phyloP scores from a whole-genome alignment of 495 filamentous ascomycete species.

The Achaetomiella virescens region DNA sequence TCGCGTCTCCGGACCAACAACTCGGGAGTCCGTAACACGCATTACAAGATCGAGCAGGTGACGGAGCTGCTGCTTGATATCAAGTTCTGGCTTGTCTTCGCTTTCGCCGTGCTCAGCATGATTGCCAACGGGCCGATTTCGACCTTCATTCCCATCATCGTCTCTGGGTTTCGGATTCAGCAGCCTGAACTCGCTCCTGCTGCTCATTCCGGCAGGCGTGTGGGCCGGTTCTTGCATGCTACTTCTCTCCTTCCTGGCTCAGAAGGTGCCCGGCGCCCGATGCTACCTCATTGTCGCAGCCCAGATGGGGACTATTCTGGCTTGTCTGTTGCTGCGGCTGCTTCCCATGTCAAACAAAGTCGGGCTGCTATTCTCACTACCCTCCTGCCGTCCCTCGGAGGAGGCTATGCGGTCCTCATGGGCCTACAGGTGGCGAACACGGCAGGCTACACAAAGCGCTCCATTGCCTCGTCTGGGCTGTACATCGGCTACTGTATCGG shows the following conservation, averaged over 20 bases:
- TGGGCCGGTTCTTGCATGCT: conserved; percentile 35
- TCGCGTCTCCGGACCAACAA: conserved; percentile 34
- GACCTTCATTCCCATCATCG: conserved; percentile 34
- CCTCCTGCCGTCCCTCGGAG: conserved; percentile 27
- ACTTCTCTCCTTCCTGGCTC: conserved; percentile 30
- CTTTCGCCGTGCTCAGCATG: conserved; percentile 36
- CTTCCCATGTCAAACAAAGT: conserved; percentile 31
- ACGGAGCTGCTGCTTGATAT: conserved; percentile 39
- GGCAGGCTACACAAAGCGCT: conserved; percentile 42
- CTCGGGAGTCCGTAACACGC: conserved; percentile 38
- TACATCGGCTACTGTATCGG: conserved; percentile 42
- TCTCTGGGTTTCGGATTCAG: conserved; percentile 42
- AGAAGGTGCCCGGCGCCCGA: conserved; percentile 7
- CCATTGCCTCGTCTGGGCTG: conserved; percentile 31
- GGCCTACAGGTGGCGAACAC: conserved; percentile 42
- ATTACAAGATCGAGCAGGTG: conserved; percentile 43
- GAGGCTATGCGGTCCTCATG: conserved; percentile 28
- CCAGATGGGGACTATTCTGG: not conserved
- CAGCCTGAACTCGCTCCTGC: conserved; percentile 38
- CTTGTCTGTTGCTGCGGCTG: conserved; percentile 31
- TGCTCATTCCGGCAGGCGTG: conserved; percentile 37
- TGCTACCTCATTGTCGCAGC: not conserved
- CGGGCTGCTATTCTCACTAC: conserved; percentile 38
- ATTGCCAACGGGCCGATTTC: conserved; percentile 42
- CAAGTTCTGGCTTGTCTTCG: conserved; percentile 36